Conservation (phyloP, 257 asterid species). For the Lantana camara region DNA sequence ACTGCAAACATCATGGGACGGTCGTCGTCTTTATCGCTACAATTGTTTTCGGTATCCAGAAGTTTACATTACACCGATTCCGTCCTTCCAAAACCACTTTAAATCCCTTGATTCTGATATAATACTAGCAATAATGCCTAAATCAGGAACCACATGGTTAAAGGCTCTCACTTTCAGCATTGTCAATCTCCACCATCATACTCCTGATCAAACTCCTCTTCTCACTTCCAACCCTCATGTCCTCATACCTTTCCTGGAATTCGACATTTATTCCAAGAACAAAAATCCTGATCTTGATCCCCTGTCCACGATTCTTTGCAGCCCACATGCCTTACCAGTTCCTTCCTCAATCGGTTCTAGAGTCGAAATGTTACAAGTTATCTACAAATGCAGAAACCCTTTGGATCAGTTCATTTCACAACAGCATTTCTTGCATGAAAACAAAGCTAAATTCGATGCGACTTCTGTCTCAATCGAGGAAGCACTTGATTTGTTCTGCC, state of each 20-base stretch:
- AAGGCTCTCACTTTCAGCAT: slow-evolving; percentile 35
- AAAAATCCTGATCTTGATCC: slow-evolving; percentile 16
- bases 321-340: slow-evolving; percentile 23
- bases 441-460: neutral
- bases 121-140: slow-evolving; percentile 34
- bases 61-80: no score
- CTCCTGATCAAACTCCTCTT: slow-evolving; percentile 15
- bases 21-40: no score
- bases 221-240: slow-evolving; percentile 26
- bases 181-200: slow-evolving; percentile 10
- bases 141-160: slow-evolving; percentile 42
- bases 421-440: neutral
- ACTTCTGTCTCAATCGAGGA: slow-evolving; percentile 12
- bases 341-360: neutral
- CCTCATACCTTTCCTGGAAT: slow-evolving; percentile 20
- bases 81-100: slow-evolving; percentile 12
- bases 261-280: neutral
- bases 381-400: slow-evolving; percentile 32
- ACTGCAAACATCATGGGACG: no score
- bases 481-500: slow-evolving; percentile 17
- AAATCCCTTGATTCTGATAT: slow-evolving; percentile 22
- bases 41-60: no score
- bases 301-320: slow-evolving; percentile 18
- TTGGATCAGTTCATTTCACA: slow-evolving; percentile 28
- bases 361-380: slow-evolving; percentile 9